phyloP scores from a whole-genome alignment of 257 asterid species.

The Voacanga thouarsii region DNA sequence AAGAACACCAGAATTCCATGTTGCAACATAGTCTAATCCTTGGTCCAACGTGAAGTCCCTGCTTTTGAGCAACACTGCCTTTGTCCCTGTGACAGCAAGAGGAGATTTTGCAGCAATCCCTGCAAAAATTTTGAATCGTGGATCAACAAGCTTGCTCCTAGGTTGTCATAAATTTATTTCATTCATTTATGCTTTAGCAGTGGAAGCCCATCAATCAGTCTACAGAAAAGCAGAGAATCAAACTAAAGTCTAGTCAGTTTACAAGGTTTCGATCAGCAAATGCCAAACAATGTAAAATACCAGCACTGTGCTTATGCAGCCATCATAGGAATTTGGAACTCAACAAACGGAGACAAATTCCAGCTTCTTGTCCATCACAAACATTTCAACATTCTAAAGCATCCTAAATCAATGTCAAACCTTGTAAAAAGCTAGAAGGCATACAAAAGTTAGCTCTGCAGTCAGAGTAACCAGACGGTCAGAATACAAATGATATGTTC shows the following conservation, averaged over 20 bases:
- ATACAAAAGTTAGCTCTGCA: neutral
- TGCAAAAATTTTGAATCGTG: constrained; percentile 14
- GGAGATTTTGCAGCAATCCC: constrained; percentile 75
- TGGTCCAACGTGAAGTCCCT: constrained; percentile 67
- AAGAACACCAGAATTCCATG: constrained; percentile 72
- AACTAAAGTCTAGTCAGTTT: neutral
- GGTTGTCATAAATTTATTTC: neutral
- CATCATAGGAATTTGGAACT: neutral
- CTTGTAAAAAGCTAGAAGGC: neutral
- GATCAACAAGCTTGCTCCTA: neutral
- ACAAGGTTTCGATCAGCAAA: neutral
- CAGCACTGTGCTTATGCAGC: neutral
- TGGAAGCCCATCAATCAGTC: neutral
- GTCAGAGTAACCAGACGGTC: neutral
- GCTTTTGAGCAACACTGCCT: constrained; percentile 64
- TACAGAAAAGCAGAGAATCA: neutral
- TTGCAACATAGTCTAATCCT: constrained; percentile 85
- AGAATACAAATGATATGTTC: neutral
- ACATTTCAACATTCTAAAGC: neutral
- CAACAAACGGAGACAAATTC: neutral
- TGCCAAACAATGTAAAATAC: neutral
- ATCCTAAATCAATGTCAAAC: neutral
- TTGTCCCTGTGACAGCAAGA: constrained; percentile 70
- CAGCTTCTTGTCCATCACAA: neutral
- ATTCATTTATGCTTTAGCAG: neutral